Conservation (phyloP, 2,329 filamentous ascomycete genomes). For the Scedosporium dehoogii region DNA sequence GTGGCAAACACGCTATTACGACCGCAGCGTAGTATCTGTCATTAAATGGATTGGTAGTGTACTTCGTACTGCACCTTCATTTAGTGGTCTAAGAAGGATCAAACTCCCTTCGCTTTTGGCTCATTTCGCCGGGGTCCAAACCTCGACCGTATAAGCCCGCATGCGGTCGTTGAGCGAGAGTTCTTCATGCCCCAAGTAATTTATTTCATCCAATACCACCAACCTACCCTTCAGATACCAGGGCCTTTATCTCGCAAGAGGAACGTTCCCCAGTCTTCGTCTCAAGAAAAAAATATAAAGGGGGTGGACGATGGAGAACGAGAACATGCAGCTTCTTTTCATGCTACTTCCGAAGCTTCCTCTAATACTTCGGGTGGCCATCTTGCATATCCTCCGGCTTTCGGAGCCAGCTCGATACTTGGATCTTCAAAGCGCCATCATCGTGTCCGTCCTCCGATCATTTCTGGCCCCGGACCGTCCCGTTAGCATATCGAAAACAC, state of each 20-base stretch:
- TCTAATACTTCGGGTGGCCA: conserved; percentile 48
- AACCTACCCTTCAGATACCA: neutral
- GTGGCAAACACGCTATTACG: no score
- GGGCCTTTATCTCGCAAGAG: neutral
- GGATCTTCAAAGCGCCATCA: conserved; percentile 66
- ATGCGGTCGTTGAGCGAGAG: no score
- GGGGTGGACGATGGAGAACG: neutral
- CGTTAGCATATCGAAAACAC: conserved; percentile 47
- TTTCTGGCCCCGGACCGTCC: conserved; percentile 34
- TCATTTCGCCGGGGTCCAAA: no score
- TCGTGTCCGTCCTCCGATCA: conserved; percentile 60
- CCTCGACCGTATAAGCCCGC: no score
- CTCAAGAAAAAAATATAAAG: neutral
- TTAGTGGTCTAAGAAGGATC: no score
- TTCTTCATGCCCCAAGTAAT: no score
- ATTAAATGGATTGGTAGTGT: no score
- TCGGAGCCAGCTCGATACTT: conserved; percentile 67
- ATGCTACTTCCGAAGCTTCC: conserved; percentile 31
- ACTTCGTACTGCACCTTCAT: no score
- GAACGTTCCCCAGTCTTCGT: neutral
- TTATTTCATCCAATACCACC: neutral
- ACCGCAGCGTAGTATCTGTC: no score
- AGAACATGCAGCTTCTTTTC: neutral
- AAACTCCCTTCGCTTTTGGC: no score
- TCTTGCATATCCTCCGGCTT: conserved; percentile 55